Conservation (phyloP, 1,139 yeast genomes). For the Yamadazyma atlantica region DNA sequence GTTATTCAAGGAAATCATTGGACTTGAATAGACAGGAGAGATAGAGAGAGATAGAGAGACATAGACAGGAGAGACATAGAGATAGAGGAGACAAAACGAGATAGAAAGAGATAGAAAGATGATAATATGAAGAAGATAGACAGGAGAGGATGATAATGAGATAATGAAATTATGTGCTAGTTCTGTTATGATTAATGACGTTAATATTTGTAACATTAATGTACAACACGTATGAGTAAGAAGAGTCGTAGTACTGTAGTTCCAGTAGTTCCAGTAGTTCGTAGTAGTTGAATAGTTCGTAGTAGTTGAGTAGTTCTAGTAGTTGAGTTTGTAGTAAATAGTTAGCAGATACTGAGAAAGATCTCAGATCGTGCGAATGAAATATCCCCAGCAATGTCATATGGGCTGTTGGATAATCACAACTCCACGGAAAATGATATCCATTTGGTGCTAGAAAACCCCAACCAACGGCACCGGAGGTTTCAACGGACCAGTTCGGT, state of each 20-base stretch:
- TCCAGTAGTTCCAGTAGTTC: too few species aligned
- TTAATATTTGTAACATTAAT: conserved; percentile 1
- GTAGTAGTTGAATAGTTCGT: too few species aligned
- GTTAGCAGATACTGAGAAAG: too few species aligned
- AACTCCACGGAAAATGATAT: conserved; percentile 9
- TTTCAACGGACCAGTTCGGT: conserved; percentile 34
- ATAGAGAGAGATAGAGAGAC: not conserved
- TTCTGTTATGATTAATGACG: conserved; percentile 1
- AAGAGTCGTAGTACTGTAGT: too few species aligned
- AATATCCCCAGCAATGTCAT: conserved; percentile 3
- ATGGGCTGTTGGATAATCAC: conserved; percentile 5
- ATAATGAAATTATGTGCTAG: conserved; percentile 1
- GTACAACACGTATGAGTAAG: too few species aligned
- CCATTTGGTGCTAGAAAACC: conserved; percentile 14
- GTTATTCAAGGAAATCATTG: conserved; percentile 73
- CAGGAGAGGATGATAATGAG: not conserved
- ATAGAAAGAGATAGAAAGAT: not conserved
- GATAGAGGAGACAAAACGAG: not conserved
- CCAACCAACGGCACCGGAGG: conserved; percentile 10
- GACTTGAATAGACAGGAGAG: conserved; percentile 19
- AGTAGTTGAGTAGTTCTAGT: too few species aligned
- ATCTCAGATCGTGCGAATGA: too few species aligned
- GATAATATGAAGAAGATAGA: not conserved
- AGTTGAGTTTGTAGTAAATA: too few species aligned
- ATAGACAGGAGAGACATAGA: not conserved